Percentiles rank a stretch among this genome's conserved stretches.
phyloP scores from a whole-genome alignment of 2,329 filamentous ascomycete species.

The Fusarium zealandicum region DNA sequence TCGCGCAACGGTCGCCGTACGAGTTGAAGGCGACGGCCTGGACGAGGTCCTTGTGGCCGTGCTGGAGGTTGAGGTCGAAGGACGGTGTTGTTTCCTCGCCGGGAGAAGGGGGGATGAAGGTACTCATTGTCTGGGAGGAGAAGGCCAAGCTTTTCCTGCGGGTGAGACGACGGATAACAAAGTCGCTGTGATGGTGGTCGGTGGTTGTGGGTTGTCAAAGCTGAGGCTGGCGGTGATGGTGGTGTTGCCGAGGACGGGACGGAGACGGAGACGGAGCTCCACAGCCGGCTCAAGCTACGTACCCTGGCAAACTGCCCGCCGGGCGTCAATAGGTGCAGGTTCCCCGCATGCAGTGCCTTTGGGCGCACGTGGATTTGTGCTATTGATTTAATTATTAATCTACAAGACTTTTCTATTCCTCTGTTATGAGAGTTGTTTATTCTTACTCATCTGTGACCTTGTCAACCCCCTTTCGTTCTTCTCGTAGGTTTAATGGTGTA shows the following conservation, averaged over 20 bases:
- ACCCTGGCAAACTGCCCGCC: conserved; percentile 16
- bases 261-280: conserved; percentile 17
- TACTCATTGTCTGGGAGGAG: conserved; percentile 36
- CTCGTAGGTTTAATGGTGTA: too few species aligned
- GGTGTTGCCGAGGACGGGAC: conserved; percentile 27
- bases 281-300: conserved; percentile 37
- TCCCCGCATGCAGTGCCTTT: conserved; percentile 3
- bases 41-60: conserved; percentile 81
- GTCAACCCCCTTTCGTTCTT: too few species aligned
- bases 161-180: conserved; percentile 1
- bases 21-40: conserved; percentile 89
- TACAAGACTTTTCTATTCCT: too few species aligned
- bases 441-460: too few species aligned
- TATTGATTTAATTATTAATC: too few species aligned
- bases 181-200: conserved; percentile 8
- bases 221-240: conserved; percentile 26
- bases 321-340: conserved; percentile 9
- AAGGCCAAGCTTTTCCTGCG: background rate
- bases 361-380: background rate
- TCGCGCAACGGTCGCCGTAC: conserved; percentile 90
- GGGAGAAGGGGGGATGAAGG: conserved; percentile 46
- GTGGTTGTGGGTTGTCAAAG: conserved; percentile 13
- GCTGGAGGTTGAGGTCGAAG: conserved; percentile 69
- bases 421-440: too few species aligned
- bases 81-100: conserved; percentile 55